Evolutionary conservation across 352 stramenopile genomes (phyloP).

Genomic region (Phytophthora niederhauseri): DNA sequence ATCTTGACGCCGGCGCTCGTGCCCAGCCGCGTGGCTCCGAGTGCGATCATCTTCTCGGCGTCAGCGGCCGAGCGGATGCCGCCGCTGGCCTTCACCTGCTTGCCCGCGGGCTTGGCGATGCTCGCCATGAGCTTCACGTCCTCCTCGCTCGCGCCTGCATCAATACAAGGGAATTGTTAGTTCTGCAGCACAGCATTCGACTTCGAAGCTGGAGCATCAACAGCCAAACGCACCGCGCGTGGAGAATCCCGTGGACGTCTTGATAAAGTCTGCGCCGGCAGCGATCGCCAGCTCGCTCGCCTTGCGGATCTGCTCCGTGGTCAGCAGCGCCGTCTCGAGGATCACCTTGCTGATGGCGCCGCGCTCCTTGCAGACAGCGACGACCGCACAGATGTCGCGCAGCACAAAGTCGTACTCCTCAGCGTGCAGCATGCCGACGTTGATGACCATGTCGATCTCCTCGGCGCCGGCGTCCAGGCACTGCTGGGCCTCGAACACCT

Average conservation of each 20-base stretch:
- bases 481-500: constrained; percentile 74
- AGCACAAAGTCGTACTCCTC: constrained; percentile 78
- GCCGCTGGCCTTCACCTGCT: constrained; percentile 85
- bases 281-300: constrained; percentile 72
- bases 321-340: constrained; percentile 83
- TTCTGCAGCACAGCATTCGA: not conserved
- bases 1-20: constrained; percentile 77
- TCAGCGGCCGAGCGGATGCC: constrained; percentile 75
- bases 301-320: constrained; percentile 67
- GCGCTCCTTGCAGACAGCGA: constrained; percentile 68
- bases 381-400: constrained; percentile 74
- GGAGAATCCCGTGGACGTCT: constrained; percentile 88
- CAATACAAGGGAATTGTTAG: not conserved
- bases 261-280: constrained; percentile 86
- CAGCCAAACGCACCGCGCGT: constrained; percentile 50
- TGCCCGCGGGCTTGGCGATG: constrained; percentile 60
- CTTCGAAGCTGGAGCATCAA: not conserved
- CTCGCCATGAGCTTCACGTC: constrained; percentile 78
- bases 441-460: constrained; percentile 92
- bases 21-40: constrained; percentile 73
- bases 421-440: constrained; percentile 65
- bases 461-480: constrained; percentile 74
- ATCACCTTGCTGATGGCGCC: constrained; percentile 81
- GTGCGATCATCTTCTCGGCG: constrained; percentile 70
- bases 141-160: constrained; percentile 69